Conservation (phyloP, 1,139 yeast species). For the Scheffersomyces illinoinensis region DNA sequence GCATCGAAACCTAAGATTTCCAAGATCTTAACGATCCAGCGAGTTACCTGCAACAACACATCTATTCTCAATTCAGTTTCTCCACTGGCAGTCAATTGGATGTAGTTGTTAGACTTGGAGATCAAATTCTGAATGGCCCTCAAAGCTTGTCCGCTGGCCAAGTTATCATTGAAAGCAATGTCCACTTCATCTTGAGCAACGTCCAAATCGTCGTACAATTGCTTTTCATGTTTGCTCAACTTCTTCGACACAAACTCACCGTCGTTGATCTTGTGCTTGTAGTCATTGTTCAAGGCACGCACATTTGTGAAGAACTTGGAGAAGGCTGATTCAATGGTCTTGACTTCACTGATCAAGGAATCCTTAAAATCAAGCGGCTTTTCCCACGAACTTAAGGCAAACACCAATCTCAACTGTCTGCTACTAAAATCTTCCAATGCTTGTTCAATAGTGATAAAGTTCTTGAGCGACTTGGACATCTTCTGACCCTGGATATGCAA, state of each 20-base stretch:
- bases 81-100: constrained; percentile 49
- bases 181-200: constrained; percentile 65
- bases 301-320: constrained; percentile 83
- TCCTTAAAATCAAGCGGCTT: constrained; percentile 90
- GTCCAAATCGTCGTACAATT: constrained; percentile 52
- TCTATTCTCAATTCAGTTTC: constrained; percentile 58
- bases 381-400: constrained; percentile 92
- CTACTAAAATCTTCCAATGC: constrained; percentile 71
- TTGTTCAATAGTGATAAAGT: constrained; percentile 91
- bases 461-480: constrained; percentile 93
- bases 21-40: constrained; percentile 71
- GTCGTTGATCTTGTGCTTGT: constrained; percentile 49
- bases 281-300: constrained; percentile 70
- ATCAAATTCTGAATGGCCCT: constrained; percentile 68
- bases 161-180: constrained; percentile 82
- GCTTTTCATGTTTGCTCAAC: constrained; percentile 51
- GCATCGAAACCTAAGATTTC: constrained; percentile 73
- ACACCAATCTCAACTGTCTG: constrained; percentile 85
- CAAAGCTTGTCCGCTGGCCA: constrained; percentile 76
- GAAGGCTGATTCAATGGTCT: constrained; percentile 68
- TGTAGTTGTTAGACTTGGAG: constrained; percentile 69
- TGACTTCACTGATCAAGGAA: constrained; percentile 72
- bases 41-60: constrained; percentile 61
- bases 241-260: constrained; percentile 59
- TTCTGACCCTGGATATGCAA: constrained; percentile 97